Percentiles rank a stretch among this genome's conserved stretches.
phyloP scores from a whole-genome alignment of 2,329 filamentous ascomycete species.

The Xylariaceae sp. region DNA sequence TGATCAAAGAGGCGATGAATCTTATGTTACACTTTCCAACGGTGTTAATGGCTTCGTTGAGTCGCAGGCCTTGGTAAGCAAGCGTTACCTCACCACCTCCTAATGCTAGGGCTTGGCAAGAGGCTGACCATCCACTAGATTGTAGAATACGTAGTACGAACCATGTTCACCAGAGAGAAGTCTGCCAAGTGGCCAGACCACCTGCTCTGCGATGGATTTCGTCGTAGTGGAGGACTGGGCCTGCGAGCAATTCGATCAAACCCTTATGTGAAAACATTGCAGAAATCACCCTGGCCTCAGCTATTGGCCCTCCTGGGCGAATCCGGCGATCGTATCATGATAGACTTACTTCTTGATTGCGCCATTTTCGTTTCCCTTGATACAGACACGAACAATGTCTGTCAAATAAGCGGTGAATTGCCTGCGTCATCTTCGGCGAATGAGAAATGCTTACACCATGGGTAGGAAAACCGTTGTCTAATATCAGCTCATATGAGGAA shows the following conservation, averaged over 20 bases:
- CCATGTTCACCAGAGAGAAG: conserved; percentile 62
- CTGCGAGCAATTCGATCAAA: conserved; percentile 64
- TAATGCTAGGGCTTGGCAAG: background rate
- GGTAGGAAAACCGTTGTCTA: conserved; percentile 50
- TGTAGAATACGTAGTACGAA: conserved; percentile 73
- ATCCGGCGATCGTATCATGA: conserved; percentile 72
- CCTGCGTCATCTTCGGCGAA: background rate
- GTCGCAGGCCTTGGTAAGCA: conserved; percentile 61
- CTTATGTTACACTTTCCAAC: conserved; percentile 50
- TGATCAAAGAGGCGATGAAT: conserved; percentile 57
- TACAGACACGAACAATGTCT: conserved; percentile 60
- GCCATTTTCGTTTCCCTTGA: conserved; percentile 67
- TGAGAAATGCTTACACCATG: conserved; percentile 12
- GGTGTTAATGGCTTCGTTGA: conserved; percentile 42
- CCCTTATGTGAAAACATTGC: conserved; percentile 64
- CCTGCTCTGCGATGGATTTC: conserved; percentile 79
- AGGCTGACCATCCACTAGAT: conserved; percentile 47
- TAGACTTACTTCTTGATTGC: conserved; percentile 70
- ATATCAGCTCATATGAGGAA: conserved; percentile 34
- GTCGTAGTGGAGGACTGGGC: conserved; percentile 48
- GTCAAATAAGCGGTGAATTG: conserved; percentile 72
- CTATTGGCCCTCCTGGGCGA: conserved; percentile 70
- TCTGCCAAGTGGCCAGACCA: conserved; percentile 58
- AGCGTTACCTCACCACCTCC: conserved; percentile 1
- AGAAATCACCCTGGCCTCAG: conserved; percentile 67